Base-by-base conservation (phyloP, 331 rosid genomes). In the Rosa hybrid region DNA sequence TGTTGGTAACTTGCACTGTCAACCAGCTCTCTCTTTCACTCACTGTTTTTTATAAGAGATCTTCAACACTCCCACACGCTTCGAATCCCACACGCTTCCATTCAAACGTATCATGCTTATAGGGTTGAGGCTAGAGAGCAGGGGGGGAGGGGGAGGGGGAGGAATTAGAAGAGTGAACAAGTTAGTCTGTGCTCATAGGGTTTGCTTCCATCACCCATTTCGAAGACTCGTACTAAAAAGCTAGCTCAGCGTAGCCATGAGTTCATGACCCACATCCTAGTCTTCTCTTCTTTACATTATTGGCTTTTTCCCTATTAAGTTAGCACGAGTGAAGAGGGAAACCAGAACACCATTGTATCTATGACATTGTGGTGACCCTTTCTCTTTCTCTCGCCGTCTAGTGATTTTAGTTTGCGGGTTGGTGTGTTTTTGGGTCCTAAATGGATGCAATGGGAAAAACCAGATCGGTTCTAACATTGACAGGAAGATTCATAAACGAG, bases 401-500 rank as follows among this genome's bases (percentile, higher is more conserved):
- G 72, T 41, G 50, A 50, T 68, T 68, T 18, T 20, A 2, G 18
- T 18, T 34, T 75, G 34, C 1, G 30, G 49, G 54, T 21, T n/a
- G 27, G 60, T 13, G 50, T 59, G 25, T 44, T 12, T 42, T 60
- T 16, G 51, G 63, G 20, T 42, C 25, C 27, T 27, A 34, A 63
- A 82, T 80, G 85, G 83, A 72, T 59, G n/a, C 84, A 20, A 82
- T 85, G 84, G 86, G 62, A 0, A 84, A 81, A 65, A 72, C 78
- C 9, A 88, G 84, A 84, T 79, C 83, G 76, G 50, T 65, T 21
- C 18, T 86, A 4, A 51, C 70, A 68, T 54, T 85, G 3, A 70
- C 80, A 4, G 98, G 88, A 5, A 87, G 90, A 23, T 76, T 84
- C 0, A 30, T 91, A 12, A 93, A 91, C 56, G 93, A 89, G 74